Base-by-base conservation (phyloP, 2,329 filamentous ascomycete genomes). In the Thelonectria discophora region DNA sequence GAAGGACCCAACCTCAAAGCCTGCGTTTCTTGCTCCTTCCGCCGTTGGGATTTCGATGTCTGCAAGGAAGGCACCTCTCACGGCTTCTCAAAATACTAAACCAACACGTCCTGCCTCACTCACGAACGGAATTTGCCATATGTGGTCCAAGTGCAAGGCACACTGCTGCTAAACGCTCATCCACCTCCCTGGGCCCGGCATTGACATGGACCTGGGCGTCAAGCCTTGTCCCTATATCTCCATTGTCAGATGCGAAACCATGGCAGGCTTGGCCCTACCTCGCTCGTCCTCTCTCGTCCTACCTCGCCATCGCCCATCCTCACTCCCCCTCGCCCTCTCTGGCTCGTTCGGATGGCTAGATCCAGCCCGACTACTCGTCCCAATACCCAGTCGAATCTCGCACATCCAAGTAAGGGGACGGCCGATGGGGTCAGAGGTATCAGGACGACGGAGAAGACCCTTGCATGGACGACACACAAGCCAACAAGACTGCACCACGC, bases 151-250 rank as follows among this genome's bases (percentile, higher is more conserved):
- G 39, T 21, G 24, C 45, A 37, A 53, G 24, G 50, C 40, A 47
- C 57, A 34, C 48, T 50, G 5, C n/a, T 52, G 50, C 51, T 21
- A 24, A 39, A 50, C 62, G 13, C 45, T 37, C 54, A 58, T 54
- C 67, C 66, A 58, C 49, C 47, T 45, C 43, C 43, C 56, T 63
- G 61, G 66, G 68, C 56, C 63, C 66, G 68, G 68, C 66, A 70
- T 34, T 67, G 68, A 47, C 63, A 49, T 63, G 58, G 65, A 68
- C 65, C 54, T 54, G 43, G 49, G 30, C 43, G 42, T 55, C 52
- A 53, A 51, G 24, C 49, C 58, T 65, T 46, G 61, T 60, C 50
- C 50, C 60, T 10, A 18, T 53, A 24, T 45, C 32, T 57, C 30
- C 27, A 17, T 37, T 58, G 48, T 30, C 55, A 39, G 39, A 32